Conservation (phyloP, 139 green algal species). For the Tetratostichococcus sp. region DNA sequence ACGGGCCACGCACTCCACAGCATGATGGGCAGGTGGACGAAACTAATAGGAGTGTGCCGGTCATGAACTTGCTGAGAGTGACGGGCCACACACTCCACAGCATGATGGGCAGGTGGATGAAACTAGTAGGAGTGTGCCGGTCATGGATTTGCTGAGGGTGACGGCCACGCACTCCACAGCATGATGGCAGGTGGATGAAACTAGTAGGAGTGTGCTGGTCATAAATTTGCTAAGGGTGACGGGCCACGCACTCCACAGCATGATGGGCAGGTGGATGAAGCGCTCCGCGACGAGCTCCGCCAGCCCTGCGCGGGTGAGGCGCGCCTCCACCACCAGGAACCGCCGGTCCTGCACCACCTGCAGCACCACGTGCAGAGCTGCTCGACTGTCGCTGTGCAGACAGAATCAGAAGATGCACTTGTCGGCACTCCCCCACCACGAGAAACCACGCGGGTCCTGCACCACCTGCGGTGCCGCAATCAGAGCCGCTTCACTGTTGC, state of each 20-base stretch:
- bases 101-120: neutral
- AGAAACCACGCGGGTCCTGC: too few species aligned
- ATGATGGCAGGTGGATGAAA: neutral
- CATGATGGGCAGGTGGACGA: neutral
- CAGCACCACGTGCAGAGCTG: neutral
- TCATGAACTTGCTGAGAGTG: neutral
- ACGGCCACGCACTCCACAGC: neutral
- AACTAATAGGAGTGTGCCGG: too few species aligned
- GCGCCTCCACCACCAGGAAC: neutral
- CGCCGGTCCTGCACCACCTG: neutral
- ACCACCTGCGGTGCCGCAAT: too few species aligned
- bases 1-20: too few species aligned
- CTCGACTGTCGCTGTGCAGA: too few species aligned
- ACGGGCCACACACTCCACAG: neutral
- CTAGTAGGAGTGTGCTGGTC: too few species aligned
- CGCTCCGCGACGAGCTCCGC: neutral
- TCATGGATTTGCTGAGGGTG: neutral
- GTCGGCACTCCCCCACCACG: too few species aligned
- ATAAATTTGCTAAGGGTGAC: neutral
- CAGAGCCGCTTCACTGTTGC: too few species aligned
- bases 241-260: neutral
- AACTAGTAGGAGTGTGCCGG: too few species aligned
- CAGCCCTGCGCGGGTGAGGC: neutral
- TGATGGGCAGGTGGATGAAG: constrained; percentile 1
- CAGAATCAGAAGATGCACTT: too few species aligned